Percentiles rank a stretch among this genome's conserved stretches.
phyloP scores from a whole-genome alignment of 1,284 basidiomycete genomes.

The Sanguinoderma infundibulare region DNA sequence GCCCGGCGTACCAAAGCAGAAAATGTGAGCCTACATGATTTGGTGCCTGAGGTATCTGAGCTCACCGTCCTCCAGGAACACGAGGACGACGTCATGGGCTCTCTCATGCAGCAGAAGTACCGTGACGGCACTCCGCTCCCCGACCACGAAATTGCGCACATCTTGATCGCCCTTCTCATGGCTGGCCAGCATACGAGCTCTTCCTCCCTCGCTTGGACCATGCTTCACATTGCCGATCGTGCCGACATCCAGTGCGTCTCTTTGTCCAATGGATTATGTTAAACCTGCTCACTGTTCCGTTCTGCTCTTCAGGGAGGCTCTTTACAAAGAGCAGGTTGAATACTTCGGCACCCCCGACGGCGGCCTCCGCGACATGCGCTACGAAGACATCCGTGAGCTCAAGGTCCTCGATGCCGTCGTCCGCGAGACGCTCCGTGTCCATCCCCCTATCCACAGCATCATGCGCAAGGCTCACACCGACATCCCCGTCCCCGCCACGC shows the following conservation, averaged over 20 bases:
- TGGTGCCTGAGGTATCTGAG: background rate
- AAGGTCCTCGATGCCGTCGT: conserved; percentile 90
- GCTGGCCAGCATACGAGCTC: conserved; percentile 99
- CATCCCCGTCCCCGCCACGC: conserved; percentile 81
- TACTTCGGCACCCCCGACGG: conserved; percentile 85
- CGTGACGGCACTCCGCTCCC: conserved; percentile 80
- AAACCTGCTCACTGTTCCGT: background rate
- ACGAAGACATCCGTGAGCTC: conserved; percentile 85
- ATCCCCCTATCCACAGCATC: conserved; percentile 93
- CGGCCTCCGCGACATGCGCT: conserved; percentile 80
- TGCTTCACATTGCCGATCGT: conserved; percentile 87
- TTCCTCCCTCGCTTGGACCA: conserved; percentile 90
- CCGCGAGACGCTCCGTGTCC: conserved; percentile 90
- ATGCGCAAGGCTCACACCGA: conserved; percentile 90
- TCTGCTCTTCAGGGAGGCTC: conserved; percentile 56
- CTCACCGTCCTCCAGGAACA: conserved; percentile 43
- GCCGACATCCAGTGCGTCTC: conserved; percentile 74
- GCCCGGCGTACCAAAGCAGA: conserved; percentile 67
- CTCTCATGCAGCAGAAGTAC: conserved; percentile 87
- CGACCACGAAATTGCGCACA: conserved; percentile 95
- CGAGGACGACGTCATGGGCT: conserved; percentile 93
- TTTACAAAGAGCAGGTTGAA: conserved; percentile 91
- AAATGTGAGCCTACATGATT: conserved; percentile 38
- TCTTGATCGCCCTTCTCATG: conserved; percentile 96
- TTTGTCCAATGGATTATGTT: background rate